These are phyloP conservation scores for Closterium sp. DNA, from an alignment of 139 green algal species.

Conservation along the genomic window DNA sequence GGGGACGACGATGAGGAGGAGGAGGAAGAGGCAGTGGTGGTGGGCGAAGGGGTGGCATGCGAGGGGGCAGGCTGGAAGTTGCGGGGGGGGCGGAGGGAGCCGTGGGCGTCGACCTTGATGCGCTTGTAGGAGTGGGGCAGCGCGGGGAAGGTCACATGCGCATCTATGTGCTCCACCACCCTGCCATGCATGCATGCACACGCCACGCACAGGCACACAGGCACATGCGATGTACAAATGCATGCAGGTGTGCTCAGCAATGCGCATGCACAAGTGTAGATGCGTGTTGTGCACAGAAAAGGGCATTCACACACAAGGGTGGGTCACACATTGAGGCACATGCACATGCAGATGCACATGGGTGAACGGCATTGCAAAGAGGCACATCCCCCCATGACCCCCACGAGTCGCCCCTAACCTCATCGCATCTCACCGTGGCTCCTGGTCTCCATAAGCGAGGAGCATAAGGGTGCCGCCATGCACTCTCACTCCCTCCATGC, in stretches of 20 bases:
- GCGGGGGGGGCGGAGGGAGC: neutral
- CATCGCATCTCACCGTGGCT: constrained; percentile 6
- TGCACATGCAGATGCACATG: too few species aligned
- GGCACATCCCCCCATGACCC: too few species aligned
- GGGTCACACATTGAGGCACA: too few species aligned
- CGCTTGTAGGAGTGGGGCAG: neutral
- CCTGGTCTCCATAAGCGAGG: constrained; percentile 7
- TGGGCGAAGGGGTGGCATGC: neutral
- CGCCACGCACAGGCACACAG: too few species aligned
- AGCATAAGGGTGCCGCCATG: constrained; percentile 27
- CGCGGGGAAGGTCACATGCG: neutral
- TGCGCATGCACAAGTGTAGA: too few species aligned
- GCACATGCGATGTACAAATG: too few species aligned
- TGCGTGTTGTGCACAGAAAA: neutral
- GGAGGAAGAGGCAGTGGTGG: neutral
- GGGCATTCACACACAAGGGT: too few species aligned
- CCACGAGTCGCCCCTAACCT: too few species aligned
- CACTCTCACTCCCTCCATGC: constrained; percentile 17
- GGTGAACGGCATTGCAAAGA: too few species aligned
- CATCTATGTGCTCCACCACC: neutral
- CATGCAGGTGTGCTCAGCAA: neutral
- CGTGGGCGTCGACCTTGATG: neutral
- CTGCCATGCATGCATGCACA: neutral
- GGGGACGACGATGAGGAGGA: neutral
- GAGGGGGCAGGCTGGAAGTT: neutral